Base-by-base conservation (phyloP, 768 basidiomycete genomes). In the Amanita jacksonii region DNA sequence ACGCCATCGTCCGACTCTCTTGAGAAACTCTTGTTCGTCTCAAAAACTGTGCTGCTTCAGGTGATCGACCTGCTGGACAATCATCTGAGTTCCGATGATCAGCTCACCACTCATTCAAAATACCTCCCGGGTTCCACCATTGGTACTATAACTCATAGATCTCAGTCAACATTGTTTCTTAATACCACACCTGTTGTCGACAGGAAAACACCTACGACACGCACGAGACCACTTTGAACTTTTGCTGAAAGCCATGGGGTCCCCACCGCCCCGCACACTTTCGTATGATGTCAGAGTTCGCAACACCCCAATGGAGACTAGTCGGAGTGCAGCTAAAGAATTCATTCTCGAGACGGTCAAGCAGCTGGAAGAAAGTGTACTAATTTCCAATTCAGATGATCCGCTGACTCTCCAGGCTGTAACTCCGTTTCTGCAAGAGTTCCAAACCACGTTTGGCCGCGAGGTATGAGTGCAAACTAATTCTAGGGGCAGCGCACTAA, bases 101-200 rank as follows among this genome's bases (percentile, higher is more conserved):
- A 89, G 57, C 72, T 91, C 41, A 74, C 68, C 9, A 67, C 69
- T 12, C 67, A 73, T 43, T 88, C 86, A n/a, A 72, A 76, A 55
- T 79, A 74, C 54, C 69, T 91, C 41, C 85, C 86, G n/a, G 88
- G 88, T 12, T 88, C 86, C 8, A 89, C 88, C 4, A 91, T 91
- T 46, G 87, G 87, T 86, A 60, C 58, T 52, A 43, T 4, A 27
- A 33, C 19, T 37, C 43, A 22, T 25, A n/a, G n/a, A n/a, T n/a
- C n/a, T n/a, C n/a, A n/a, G n/a, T n/a, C n/a, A n/a, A n/a, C n/a
- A n/a, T n/a, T n/a, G n/a, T n/a, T 38, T 10, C 36, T 24, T 38
- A 46, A 39, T 30, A 18, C 31, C 34, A 25, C n/a, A n/a, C n/a
- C n/a, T n/a, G n/a, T n/a, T n/a, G n/a, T 35, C 15, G 13, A 15